Conservation (phyloP, 2,329 filamentous ascomycete genomes). For the Tolypocladium inflatum region DNA sequence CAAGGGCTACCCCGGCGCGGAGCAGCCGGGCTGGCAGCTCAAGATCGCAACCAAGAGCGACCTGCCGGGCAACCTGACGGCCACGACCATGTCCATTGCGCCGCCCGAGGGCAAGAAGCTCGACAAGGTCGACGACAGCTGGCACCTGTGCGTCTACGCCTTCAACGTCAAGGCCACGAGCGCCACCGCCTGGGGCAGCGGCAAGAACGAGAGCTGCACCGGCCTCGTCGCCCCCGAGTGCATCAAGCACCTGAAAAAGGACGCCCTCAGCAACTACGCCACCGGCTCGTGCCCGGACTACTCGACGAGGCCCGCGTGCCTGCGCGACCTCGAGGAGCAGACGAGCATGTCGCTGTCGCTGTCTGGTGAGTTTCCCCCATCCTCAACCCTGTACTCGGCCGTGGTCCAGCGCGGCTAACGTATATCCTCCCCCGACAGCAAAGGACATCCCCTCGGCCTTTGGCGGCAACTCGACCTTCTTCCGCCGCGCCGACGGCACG, state of each 20-base stretch:
- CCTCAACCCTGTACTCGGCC: not conserved
- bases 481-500: constrained; percentile 1
- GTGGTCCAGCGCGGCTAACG: not conserved
- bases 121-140: constrained; percentile 4
- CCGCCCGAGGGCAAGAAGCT: not conserved
- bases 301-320: constrained; percentile 1
- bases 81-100: constrained; percentile 3
- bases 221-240: constrained; percentile 3
- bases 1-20: constrained; percentile 1
- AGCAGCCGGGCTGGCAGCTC: constrained; percentile 5
- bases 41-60: not conserved
- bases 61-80: not conserved
- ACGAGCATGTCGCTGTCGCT: not conserved
- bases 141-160: constrained; percentile 5
- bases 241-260: constrained; percentile 1
- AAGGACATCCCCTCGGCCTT: not conserved
- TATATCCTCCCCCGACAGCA: not conserved
- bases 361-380: not conserved
- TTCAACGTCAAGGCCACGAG: constrained; percentile 1
- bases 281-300: not conserved
- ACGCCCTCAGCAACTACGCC: constrained; percentile 1
- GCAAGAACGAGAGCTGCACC: constrained; percentile 3
- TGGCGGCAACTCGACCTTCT: constrained; percentile 2
- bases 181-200: not conserved
- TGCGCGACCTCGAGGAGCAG: constrained; percentile 1